These are phyloP conservation scores for Pseudophaeomoniella oleicola DNA, from an alignment of 2,329 filamentous ascomycete species.

Conservation along the genomic window DNA sequence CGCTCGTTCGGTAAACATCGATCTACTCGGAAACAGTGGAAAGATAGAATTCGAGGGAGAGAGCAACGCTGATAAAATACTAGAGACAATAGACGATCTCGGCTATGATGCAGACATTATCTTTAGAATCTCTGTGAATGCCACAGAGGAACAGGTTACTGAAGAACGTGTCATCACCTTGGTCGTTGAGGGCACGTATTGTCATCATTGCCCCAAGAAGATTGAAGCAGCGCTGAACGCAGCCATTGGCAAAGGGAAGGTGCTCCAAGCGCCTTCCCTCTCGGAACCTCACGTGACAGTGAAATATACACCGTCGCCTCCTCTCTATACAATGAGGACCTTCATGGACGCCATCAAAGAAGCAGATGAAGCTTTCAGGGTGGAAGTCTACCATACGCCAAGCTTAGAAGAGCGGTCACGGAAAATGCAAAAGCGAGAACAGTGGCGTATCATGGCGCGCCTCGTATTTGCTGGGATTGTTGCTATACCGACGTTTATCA, in stretches of 20 bases:
- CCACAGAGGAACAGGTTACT: constrained; percentile 15
- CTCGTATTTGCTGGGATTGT: constrained; percentile 53
- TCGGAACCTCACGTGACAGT: constrained; percentile 55
- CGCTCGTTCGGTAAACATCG: constrained; percentile 33
- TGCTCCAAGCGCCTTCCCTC: constrained; percentile 42
- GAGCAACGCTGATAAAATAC: constrained; percentile 28
- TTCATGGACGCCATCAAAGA: constrained; percentile 55
- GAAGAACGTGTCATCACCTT: constrained; percentile 45
- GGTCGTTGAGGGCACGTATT: constrained; percentile 58
- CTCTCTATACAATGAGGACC: constrained; percentile 57
- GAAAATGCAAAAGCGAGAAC: constrained; percentile 56
- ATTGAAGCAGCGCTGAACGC: constrained; percentile 16
- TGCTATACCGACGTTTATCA: constrained; percentile 69
- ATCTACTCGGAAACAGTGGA: constrained; percentile 35
- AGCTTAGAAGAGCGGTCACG: constrained; percentile 71
- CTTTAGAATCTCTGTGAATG: constrained; percentile 2
- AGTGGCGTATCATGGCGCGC: constrained; percentile 53
- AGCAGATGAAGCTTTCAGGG: constrained; percentile 50
- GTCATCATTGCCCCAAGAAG: constrained; percentile 50
- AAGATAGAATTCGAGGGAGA: constrained; percentile 33
- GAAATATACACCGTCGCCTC: constrained; percentile 53
- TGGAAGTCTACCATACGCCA: constrained; percentile 62
- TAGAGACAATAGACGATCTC: constrained; percentile 39
- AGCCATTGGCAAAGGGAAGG: constrained; percentile 36
- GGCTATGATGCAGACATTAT: constrained; percentile 45